These are phyloP conservation scores for Scheffersomyces segobiensis DNA, from an alignment of 1,139 yeast species.

Conservation along the genomic window DNA sequence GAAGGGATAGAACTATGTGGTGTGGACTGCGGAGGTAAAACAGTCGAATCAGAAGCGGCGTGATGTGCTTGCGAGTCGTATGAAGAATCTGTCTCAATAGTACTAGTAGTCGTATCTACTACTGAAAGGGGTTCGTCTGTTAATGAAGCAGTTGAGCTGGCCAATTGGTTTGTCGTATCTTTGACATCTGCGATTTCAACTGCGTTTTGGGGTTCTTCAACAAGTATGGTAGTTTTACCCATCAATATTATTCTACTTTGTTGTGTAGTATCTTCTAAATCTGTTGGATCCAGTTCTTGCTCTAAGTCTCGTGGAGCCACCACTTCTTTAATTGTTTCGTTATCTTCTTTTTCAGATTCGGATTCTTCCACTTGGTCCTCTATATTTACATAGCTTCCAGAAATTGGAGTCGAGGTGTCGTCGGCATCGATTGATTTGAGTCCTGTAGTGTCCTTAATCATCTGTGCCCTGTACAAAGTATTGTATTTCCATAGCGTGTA, in stretches of 20 bases:
- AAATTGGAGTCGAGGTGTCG: constrained; percentile 1
- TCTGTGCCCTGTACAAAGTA: constrained; percentile 12
- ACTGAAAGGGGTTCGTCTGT: background rate
- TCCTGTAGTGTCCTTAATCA: constrained; percentile 5
- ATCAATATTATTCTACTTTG: background rate
- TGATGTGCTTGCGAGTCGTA: background rate
- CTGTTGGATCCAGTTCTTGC: background rate
- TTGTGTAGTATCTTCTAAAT: background rate
- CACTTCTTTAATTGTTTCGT: constrained; percentile 5
- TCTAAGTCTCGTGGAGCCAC: background rate
- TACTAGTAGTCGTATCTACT: background rate
- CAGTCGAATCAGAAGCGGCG: background rate
- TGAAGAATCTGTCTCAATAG: background rate
- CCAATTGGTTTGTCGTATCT: background rate
- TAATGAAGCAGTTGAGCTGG: background rate
- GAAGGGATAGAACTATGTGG: background rate
- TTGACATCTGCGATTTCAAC: background rate
- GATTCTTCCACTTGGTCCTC: background rate
- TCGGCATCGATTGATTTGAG: background rate
- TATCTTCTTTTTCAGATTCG: constrained; percentile 1
- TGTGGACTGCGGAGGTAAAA: background rate
- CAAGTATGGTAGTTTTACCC: background rate
- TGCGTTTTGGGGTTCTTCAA: background rate
- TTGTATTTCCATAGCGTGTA: constrained; percentile 56
- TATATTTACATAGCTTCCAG: constrained; percentile 1